A percentile compares a stretch with the other conserved stretches of the same genome.
phyloP scores from a whole-genome alignment of 495 filamentous ascomycete genomes.

The Talaromyces thailandensis region DNA sequence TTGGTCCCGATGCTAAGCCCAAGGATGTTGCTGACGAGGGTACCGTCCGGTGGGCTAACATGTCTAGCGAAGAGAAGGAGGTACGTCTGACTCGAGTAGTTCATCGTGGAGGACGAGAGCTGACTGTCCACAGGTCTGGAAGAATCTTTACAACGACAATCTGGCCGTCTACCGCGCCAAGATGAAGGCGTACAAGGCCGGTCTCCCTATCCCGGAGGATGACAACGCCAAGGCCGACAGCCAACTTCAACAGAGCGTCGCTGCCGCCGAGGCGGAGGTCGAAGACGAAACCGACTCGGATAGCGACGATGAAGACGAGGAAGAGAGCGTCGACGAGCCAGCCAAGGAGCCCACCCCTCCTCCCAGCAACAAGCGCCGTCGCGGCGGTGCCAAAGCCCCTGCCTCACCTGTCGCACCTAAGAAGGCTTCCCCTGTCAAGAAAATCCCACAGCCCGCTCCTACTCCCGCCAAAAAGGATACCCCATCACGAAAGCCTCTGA shows the following conservation, averaged over 20 bases:
- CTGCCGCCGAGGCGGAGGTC: constrained; percentile 39
- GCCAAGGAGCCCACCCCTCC: constrained; percentile 47
- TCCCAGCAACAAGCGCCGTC: constrained; percentile 42
- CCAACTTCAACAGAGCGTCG: constrained; percentile 46
- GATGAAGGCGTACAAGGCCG: constrained; percentile 62
- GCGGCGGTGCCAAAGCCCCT: constrained; percentile 30
- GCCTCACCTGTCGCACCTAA: constrained; percentile 21
- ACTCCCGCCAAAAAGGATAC: constrained; percentile 29
- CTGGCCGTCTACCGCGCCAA: constrained; percentile 64
- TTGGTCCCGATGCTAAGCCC: constrained; percentile 60
- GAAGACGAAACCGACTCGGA: constrained; percentile 28
- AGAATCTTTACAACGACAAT: constrained; percentile 66
- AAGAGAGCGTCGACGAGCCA: constrained; percentile 42
- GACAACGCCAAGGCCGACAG: constrained; percentile 44
- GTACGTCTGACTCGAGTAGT: constrained; percentile 42
- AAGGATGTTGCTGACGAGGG: constrained; percentile 78
- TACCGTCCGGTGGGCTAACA: constrained; percentile 68
- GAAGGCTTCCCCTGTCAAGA: constrained; percentile 33
- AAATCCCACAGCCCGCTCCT: constrained; percentile 20
- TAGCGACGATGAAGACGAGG: constrained; percentile 33
- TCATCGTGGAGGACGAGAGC: background rate
- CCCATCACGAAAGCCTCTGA: constrained; percentile 44
- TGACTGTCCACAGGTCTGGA: constrained; percentile 49
- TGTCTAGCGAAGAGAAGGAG: constrained; percentile 64
- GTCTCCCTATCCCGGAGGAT: constrained; percentile 35